Evolutionary conservation across 495 filamentous ascomycete genomes (phyloP).

Genomic region (Extremus antarcticus): DNA sequence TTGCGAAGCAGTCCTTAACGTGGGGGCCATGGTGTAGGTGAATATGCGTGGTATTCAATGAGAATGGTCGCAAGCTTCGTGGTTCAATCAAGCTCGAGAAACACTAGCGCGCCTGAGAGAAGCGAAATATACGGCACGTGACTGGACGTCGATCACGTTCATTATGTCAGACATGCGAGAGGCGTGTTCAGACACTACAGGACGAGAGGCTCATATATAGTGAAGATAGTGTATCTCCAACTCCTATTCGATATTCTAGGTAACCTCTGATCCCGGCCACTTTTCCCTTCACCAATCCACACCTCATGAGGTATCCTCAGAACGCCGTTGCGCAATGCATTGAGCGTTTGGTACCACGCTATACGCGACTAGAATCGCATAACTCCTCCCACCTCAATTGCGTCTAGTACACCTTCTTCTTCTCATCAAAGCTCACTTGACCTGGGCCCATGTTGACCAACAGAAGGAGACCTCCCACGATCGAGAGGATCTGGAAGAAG

Average conservation of each 20-base stretch:
- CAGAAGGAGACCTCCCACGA: slow-evolving; percentile 92
- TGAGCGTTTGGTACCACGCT: neutral
- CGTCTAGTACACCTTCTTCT: slow-evolving; percentile 97
- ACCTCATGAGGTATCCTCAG: neutral
- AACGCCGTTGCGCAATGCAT: slow-evolving; percentile 2
- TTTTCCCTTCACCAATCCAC: neutral
- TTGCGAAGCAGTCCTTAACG: neutral
- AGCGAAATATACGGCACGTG: neutral
- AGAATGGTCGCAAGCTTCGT: too few species aligned
- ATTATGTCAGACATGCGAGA: neutral
- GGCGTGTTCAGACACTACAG: neutral
- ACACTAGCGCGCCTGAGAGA: neutral
- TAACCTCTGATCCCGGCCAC: neutral
- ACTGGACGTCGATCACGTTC: too few species aligned
- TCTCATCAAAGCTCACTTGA: slow-evolving; percentile 96
- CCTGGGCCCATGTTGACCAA: slow-evolving; percentile 97
- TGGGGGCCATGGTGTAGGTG: slow-evolving; percentile 1
- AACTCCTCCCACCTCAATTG: neutral
- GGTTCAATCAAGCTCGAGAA: neutral
- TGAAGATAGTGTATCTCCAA: neutral
- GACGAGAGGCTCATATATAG: neutral
- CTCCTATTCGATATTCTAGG: neutral
- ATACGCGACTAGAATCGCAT: neutral
- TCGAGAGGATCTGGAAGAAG: slow-evolving; percentile 99
- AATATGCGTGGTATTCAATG: neutral